These are phyloP conservation scores for Daldinia vernicosa DNA, from an alignment of 495 filamentous ascomycete genomes.

Conservation along the genomic window DNA sequence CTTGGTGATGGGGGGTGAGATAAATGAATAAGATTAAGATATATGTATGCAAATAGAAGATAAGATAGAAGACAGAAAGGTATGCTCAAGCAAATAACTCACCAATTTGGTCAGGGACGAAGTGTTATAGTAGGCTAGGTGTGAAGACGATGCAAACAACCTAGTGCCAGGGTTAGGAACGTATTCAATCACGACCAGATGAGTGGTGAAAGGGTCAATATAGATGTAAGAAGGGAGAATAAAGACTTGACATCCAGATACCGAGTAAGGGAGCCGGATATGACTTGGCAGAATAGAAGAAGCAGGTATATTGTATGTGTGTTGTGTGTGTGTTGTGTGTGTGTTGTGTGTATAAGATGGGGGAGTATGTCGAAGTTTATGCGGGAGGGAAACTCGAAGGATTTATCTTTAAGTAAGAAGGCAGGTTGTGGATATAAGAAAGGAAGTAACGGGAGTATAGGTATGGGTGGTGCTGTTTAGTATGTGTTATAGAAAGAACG, in stretches of 20 bases:
- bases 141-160: not conserved
- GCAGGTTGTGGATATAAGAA: not conserved
- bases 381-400: not conserved
- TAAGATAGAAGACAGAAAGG: not conserved
- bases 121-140: not conserved
- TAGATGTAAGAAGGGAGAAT: not conserved
- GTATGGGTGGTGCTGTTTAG: not conserved
- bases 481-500: not conserved
- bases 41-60: no score
- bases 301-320: no score
- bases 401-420: not conserved
- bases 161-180: not conserved
- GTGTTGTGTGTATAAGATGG: no score
- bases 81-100: not conserved
- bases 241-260: no score
- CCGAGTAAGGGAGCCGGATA: no score
- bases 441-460: not conserved
- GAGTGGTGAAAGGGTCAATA: not conserved
- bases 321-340: no score
- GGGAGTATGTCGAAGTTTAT: not conserved
- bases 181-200: not conserved
- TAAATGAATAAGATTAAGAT: no score
- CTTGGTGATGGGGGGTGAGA: no score
- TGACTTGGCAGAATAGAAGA: no score
- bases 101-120: not conserved